phyloP scores from a whole-genome alignment of 805 yeast species.

The Metschnikowia proteae region DNA sequence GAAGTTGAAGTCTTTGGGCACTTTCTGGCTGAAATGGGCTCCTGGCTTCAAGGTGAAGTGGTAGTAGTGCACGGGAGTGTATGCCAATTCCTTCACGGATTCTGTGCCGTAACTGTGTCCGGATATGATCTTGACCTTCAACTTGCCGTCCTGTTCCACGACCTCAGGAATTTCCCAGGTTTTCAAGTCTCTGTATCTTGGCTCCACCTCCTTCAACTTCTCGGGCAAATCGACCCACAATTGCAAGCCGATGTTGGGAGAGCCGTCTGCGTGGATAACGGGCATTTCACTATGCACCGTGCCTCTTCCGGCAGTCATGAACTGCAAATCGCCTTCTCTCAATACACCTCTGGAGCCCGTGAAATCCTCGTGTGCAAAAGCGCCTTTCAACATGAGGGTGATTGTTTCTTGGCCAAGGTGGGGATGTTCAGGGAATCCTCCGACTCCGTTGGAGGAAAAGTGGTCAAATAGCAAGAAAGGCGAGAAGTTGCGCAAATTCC shows the following conservation, averaged over 20 bases:
- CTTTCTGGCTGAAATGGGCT: constrained; percentile 55
- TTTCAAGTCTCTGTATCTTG: constrained; percentile 72
- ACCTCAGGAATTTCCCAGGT: constrained; percentile 68
- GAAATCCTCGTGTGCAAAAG: constrained; percentile 79
- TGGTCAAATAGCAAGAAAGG: constrained; percentile 85
- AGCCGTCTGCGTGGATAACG: constrained; percentile 40
- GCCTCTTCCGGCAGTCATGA: constrained; percentile 92
- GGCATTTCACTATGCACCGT: constrained; percentile 88
- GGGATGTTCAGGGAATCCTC: constrained; percentile 83
- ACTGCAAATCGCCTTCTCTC: constrained; percentile 80
- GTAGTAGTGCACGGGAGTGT: constrained; percentile 75
- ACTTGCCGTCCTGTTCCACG: constrained; percentile 57
- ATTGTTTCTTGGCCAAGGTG: constrained; percentile 84
- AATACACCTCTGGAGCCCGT: constrained; percentile 79
- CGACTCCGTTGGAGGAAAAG: constrained; percentile 58
- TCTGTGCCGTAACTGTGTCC: constrained; percentile 75
- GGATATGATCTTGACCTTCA: constrained; percentile 66
- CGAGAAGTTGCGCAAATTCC: constrained; percentile 64
- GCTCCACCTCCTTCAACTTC: constrained; percentile 44
- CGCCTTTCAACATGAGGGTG: constrained; percentile 62
- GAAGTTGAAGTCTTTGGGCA: constrained; percentile 60
- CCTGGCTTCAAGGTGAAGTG: constrained; percentile 61
- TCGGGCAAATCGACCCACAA: constrained; percentile 51
- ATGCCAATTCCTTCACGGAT: constrained; percentile 70
- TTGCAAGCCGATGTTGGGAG: constrained; percentile 56